phyloP scores from a whole-genome alignment of 2,329 filamentous ascomycete genomes.

The Ophiocordyceps camponoti-leonardi region DNA sequence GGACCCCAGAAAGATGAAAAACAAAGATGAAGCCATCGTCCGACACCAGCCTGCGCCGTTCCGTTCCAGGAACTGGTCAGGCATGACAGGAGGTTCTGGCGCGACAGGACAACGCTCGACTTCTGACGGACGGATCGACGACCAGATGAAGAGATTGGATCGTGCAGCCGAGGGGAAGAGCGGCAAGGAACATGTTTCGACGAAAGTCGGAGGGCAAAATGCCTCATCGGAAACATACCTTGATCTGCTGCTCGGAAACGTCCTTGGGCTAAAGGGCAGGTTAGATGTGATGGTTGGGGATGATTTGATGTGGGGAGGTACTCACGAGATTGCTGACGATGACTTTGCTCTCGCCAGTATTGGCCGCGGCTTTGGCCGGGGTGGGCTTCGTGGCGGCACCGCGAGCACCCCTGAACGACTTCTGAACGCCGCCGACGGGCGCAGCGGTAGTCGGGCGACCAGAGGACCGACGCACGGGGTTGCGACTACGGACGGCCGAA shows the following conservation, averaged over 20 bases:
- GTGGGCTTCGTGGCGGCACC: conserved; percentile 39
- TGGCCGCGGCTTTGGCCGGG: conserved; percentile 44
- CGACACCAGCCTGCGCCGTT: conserved; percentile 9
- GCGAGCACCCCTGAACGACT: conserved; percentile 49
- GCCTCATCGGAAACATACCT: conserved; percentile 98
- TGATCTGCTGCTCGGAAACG: conserved; percentile 93
- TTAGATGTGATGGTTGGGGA: neutral
- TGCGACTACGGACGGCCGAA: conserved; percentile 33
- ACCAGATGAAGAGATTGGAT: conserved; percentile 2
- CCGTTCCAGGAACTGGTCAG: conserved; percentile 31
- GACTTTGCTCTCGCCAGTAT: conserved; percentile 75
- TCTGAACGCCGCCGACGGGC: conserved; percentile 74
- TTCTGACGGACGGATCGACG: conserved; percentile 19
- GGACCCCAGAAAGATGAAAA: conserved; percentile 1
- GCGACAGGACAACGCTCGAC: conserved; percentile 42
- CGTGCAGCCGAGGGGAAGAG: conserved; percentile 10
- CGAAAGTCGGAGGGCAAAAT: conserved; percentile 49
- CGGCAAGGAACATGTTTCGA: conserved; percentile 36
- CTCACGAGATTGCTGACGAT: conserved; percentile 97
- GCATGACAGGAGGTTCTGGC: conserved; percentile 23
- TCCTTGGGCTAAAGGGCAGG: conserved; percentile 60
- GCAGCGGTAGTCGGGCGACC: conserved; percentile 40
- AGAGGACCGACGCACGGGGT: conserved; percentile 29
- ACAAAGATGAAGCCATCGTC: conserved; percentile 7
- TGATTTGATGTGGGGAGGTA: neutral